A percentile compares a stretch with the other conserved stretches of the same genome.
These are phyloP conservation scores for Myriangium duriaei DNA, from an alignment of 2,329 filamentous ascomycete genomes.

Conservation along the genomic window DNA sequence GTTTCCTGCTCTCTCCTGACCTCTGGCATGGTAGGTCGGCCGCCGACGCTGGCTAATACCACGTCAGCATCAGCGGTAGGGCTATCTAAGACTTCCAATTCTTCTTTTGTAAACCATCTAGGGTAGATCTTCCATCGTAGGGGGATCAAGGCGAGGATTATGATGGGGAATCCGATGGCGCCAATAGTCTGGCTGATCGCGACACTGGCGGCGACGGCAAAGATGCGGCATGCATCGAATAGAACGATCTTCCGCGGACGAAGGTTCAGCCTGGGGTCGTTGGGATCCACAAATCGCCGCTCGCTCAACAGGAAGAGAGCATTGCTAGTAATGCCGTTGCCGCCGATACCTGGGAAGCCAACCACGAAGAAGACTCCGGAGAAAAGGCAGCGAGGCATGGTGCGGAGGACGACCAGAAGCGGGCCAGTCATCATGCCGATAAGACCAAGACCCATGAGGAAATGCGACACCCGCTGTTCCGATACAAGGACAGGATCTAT, in stretches of 20 bases:
- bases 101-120: slow-evolving; percentile 35
- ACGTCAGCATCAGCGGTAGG: slow-evolving; percentile 42
- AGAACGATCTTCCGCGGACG: slow-evolving; percentile 34
- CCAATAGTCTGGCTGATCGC: slow-evolving; percentile 49
- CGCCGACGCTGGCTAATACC: slow-evolving; percentile 41
- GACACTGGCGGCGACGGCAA: slow-evolving; percentile 41
- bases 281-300: slow-evolving; percentile 33
- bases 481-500: slow-evolving; percentile 37
- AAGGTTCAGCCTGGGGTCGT: slow-evolving; percentile 35
- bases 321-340: slow-evolving; percentile 42
- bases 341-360: slow-evolving; percentile 39
- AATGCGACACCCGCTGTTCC: slow-evolving; percentile 45
- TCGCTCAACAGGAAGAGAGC: slow-evolving; percentile 38
- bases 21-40: slow-evolving; percentile 31
- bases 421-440: slow-evolving; percentile 47
- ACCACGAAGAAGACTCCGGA: slow-evolving; percentile 48
- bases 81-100: slow-evolving; percentile 40
- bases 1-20: slow-evolving; percentile 18
- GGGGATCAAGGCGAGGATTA: slow-evolving; percentile 45
- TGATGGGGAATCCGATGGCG: slow-evolving; percentile 46
- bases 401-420: slow-evolving; percentile 39
- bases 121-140: slow-evolving; percentile 39
- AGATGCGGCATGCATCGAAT: slow-evolving; percentile 40
- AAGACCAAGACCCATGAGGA: slow-evolving; percentile 42
- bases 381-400: slow-evolving; percentile 43